Evolutionary conservation across 2,329 filamentous ascomycete genomes (phyloP).

Genomic region (Talaromyces sp.): DNA sequence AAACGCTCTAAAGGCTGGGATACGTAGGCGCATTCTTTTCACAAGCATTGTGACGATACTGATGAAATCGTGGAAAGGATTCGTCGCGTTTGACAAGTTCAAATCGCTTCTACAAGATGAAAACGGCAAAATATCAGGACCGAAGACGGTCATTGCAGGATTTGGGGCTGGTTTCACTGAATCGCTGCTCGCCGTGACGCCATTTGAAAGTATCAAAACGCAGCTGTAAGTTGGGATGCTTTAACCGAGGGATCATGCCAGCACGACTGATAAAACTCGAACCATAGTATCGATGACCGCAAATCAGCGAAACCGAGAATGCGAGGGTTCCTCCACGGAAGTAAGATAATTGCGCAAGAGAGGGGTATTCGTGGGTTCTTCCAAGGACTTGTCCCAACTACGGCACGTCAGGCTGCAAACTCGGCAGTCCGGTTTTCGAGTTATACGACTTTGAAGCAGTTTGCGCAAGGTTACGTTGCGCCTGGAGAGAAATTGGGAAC

Average conservation of each 20-base stretch:
- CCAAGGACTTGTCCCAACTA: conserved; percentile 93
- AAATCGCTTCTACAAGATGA: conserved; percentile 75
- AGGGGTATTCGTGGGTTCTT: conserved; percentile 89
- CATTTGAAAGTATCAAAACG: conserved; percentile 97
- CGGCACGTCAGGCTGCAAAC: conserved; percentile 89
- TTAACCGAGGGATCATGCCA: neutral
- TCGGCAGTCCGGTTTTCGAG: conserved; percentile 84
- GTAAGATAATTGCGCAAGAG: conserved; percentile 78
- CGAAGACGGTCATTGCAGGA: conserved; percentile 83
- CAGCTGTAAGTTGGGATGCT: conserved; percentile 61
- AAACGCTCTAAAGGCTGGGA: conserved; percentile 93
- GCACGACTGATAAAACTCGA: neutral
- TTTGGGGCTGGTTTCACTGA: conserved; percentile 95
- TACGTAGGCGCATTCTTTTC: conserved; percentile 58
- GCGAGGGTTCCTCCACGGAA: conserved; percentile 86
- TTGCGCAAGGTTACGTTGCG: conserved; percentile 85
- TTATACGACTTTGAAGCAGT: conserved; percentile 84
- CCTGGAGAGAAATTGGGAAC: conserved; percentile 92
- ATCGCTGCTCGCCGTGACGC: conserved; percentile 86
- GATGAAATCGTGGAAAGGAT: conserved; percentile 48
- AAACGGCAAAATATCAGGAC: conserved; percentile 82
- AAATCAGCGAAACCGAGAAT: conserved; percentile 81
- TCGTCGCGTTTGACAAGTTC: conserved; percentile 94
- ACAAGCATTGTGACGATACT: neutral
- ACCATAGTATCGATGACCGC: conserved; percentile 79